These are phyloP conservation scores for Delitschia confertaspora DNA, from an alignment of 495 filamentous ascomycete species.

Conservation along the genomic window DNA sequence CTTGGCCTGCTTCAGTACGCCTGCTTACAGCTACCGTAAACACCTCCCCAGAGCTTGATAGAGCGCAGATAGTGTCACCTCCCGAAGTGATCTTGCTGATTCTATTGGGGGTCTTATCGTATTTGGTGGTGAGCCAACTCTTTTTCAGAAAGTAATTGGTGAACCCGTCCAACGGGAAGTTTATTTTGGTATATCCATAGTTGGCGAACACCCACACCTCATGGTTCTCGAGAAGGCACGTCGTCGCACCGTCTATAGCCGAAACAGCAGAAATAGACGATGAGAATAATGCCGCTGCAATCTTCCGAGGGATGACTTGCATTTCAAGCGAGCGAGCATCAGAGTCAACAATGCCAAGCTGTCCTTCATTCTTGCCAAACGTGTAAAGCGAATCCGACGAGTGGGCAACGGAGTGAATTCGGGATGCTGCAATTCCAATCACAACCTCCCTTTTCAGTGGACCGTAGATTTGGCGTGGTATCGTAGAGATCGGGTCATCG, in stretches of 20 bases:
- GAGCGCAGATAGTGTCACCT: conserved; percentile 80
- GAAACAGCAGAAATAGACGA: conserved; percentile 68
- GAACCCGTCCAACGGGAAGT: conserved; percentile 67
- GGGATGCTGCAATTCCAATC: conserved; percentile 77
- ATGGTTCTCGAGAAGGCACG: conserved; percentile 72
- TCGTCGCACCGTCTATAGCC: conserved; percentile 85
- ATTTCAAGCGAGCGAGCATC: conserved; percentile 81
- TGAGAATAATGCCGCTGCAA: conserved; percentile 77
- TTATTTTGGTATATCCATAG: conserved; percentile 80
- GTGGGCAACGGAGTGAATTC: conserved; percentile 84
- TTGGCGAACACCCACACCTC: conserved; percentile 90
- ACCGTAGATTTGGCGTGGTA: conserved; percentile 84
- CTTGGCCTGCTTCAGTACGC: conserved; percentile 47
- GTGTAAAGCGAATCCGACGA: conserved; percentile 75
- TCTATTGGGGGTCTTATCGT: conserved; percentile 53
- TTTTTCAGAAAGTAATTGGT: conserved; percentile 56
- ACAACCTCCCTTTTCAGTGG: conserved; percentile 78
- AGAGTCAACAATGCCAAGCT: conserved; percentile 87
- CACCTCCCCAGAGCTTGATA: conserved; percentile 74
- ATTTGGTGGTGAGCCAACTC: conserved; percentile 57
- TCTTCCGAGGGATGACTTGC: conserved; percentile 73
- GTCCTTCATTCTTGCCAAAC: conserved; percentile 93
- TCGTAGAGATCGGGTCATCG: conserved; percentile 69
- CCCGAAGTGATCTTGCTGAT: conserved; percentile 71
- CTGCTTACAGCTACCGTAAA: conserved; percentile 69